phyloP scores from a whole-genome alignment of 1,284 basidiomycete genomes.

The Cutaneotrichosporon mucoides region DNA sequence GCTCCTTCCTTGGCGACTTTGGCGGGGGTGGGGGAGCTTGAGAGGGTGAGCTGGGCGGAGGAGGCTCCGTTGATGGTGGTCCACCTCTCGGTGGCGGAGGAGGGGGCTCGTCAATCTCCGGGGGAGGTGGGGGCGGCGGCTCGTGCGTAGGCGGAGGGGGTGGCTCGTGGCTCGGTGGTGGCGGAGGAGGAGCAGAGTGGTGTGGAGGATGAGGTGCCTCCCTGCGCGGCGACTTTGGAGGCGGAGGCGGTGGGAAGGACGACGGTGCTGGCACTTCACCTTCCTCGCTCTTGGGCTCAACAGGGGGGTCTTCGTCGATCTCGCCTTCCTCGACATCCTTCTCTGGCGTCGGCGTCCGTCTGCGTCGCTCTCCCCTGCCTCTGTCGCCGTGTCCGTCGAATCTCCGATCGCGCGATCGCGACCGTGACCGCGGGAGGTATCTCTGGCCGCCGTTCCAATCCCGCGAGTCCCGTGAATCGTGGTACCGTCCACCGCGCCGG shows the following conservation, averaged over 20 bases:
- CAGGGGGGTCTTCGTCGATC: neutral
- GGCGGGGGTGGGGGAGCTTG: slow-evolving; percentile 18
- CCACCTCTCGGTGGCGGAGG: slow-evolving; percentile 12
- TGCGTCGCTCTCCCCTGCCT: neutral
- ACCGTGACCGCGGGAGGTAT: neutral
- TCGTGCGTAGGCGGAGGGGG: neutral
- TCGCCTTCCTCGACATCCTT: slow-evolving; percentile 7
- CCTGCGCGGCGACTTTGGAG: too few species aligned
- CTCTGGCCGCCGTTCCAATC: neutral
- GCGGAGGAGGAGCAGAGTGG: too few species aligned
- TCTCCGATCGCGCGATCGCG: too few species aligned
- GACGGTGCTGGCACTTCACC: neutral
- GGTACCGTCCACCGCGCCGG: neutral
- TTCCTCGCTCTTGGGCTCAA: neutral
- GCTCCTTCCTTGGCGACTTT: neutral
- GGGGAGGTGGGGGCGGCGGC: slow-evolving; percentile 13
- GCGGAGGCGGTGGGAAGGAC: too few species aligned
- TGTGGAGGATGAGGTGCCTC: too few species aligned
- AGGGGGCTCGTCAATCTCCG: neutral
- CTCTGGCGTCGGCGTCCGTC: neutral
- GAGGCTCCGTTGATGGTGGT: slow-evolving; percentile 18
- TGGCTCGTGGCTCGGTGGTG: too few species aligned
- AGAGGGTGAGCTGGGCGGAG: neutral
- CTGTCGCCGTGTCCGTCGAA: too few species aligned
- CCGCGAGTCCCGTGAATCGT: neutral